A percentile compares a stretch with the other conserved stretches of the same genome.
Conservation (phyloP, 2,329 filamentous ascomycete species). For the Botrytis pseudocinerea region DNA sequence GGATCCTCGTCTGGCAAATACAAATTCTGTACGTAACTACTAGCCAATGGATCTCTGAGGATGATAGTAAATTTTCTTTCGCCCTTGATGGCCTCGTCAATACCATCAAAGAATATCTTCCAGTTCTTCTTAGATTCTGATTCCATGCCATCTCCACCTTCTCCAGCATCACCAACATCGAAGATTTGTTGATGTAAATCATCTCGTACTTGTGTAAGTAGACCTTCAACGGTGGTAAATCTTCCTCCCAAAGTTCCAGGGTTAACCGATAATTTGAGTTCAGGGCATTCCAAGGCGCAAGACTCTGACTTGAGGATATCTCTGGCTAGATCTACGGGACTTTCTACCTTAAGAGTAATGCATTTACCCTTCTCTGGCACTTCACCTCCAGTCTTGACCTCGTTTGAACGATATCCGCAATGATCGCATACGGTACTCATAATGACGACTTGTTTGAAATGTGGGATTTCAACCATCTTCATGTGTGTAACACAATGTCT, state of each 20-base stretch:
- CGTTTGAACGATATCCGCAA: constrained; percentile 93
- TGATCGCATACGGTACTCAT: constrained; percentile 92
- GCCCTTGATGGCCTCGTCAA: constrained; percentile 78
- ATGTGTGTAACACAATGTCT: constrained; percentile 88
- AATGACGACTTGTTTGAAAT: constrained; percentile 95
- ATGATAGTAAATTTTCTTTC: constrained; percentile 79
- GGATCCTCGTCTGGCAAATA: constrained; percentile 74
- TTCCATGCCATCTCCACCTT: constrained; percentile 78
- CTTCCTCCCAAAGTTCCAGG: constrained; percentile 92
- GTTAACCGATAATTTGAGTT: constrained; percentile 83
- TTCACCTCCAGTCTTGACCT: constrained; percentile 95
- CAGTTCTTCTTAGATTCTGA: constrained; percentile 68
- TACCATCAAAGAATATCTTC: constrained; percentile 75
- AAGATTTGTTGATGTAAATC: constrained; percentile 90
- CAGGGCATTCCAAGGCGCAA: constrained; percentile 81
- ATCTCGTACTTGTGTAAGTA: constrained; percentile 87
- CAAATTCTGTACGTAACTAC: constrained; percentile 91
- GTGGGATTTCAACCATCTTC: constrained; percentile 98
- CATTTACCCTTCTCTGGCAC: constrained; percentile 83
- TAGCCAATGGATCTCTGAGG: constrained; percentile 83
- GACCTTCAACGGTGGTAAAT: constrained; percentile 95
- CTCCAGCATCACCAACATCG: constrained; percentile 58
- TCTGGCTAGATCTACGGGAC: constrained; percentile 72
- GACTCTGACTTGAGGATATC: constrained; percentile 97
- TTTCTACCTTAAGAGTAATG: constrained; percentile 74